phyloP scores from a whole-genome alignment of 2,329 filamentous ascomycete genomes.

The Bipolaris oryzae region DNA sequence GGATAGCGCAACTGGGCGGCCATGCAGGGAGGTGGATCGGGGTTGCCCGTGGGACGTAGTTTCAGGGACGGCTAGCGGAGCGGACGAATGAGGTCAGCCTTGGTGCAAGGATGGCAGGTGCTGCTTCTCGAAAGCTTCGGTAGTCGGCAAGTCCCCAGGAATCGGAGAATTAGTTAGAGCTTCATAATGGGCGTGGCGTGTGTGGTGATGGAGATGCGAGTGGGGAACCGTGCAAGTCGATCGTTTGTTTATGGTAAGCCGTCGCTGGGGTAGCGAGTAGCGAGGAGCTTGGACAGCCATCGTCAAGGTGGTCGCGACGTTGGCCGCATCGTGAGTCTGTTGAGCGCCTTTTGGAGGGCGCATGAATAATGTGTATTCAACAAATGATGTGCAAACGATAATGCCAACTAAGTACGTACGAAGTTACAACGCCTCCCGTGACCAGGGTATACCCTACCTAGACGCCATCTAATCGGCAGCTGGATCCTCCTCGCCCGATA shows the following conservation, averaged over 20 bases:
- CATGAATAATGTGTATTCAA: slow-evolving; percentile 10
- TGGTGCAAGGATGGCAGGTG: slow-evolving; percentile 4
- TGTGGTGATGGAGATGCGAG: slow-evolving; percentile 13
- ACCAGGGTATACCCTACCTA: slow-evolving; percentile 30
- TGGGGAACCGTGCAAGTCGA: slow-evolving; percentile 19
- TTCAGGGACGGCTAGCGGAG: slow-evolving; percentile 10
- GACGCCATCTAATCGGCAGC: slow-evolving; percentile 11
- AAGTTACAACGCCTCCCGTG: slow-evolving; percentile 14
- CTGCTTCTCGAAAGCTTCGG: slow-evolving; percentile 10
- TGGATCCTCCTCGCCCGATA: not conserved
- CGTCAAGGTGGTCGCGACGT: not conserved
- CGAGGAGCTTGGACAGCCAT: slow-evolving; percentile 8
- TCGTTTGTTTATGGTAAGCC: slow-evolving; percentile 27
- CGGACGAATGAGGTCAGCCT: slow-evolving; percentile 20
- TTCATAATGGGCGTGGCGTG: slow-evolving; percentile 23
- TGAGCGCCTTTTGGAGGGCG: not conserved
- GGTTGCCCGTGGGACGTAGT: slow-evolving; percentile 27
- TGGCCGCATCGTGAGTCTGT: not conserved
- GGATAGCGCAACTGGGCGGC: slow-evolving; percentile 25
- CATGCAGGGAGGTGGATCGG: slow-evolving; percentile 30
- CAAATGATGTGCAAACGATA: slow-evolving; percentile 4
- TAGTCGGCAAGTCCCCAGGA: slow-evolving; percentile 10
- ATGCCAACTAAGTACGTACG: not conserved
- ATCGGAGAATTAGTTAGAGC: slow-evolving; percentile 18
- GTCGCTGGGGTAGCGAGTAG: slow-evolving; percentile 15